A percentile compares a stretch with the other conserved stretches of the same genome.
Evolutionary conservation across 148 eudicot genomes (phyloP).

Genomic region (Suaeda aralocaspica): DNA sequence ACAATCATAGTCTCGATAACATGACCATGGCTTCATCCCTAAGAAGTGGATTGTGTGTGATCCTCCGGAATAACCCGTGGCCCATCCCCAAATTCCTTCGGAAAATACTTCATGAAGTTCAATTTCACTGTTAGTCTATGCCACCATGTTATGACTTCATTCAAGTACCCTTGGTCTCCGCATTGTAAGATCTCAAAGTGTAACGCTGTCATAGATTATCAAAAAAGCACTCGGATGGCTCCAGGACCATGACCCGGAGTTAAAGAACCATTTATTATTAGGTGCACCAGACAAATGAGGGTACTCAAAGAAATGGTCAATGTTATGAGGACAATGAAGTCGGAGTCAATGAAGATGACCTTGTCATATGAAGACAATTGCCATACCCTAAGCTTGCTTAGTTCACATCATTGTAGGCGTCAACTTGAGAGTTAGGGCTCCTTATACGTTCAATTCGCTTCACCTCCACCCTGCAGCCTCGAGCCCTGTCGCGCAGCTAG

Average conservation of each 20-base stretch:
- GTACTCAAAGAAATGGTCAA: conserved; percentile 51
- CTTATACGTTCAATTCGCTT: conserved; percentile 47
- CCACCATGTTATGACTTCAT: conserved; percentile 75
- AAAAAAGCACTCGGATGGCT: conserved; percentile 66
- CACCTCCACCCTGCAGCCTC: conserved; percentile 57
- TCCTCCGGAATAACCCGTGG: conserved; percentile 24
- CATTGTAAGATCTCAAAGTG: conserved; percentile 50
- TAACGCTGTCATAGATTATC: conserved; percentile 37
- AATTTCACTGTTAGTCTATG: conserved; percentile 43
- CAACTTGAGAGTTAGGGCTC: conserved; percentile 41
- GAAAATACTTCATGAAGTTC: conserved; percentile 45
- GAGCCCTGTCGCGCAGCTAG: conserved; percentile 41
- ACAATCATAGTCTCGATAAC: conserved; percentile 62
- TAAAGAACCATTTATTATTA: conserved; percentile 42
- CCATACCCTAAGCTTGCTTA: conserved; percentile 80
- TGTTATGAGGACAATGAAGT: conserved; percentile 46
- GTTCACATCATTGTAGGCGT: conserved; percentile 64
- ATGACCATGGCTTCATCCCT: conserved; percentile 76
- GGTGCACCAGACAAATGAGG: conserved; percentile 56
- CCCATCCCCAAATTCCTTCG: conserved; percentile 8
- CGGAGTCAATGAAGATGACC: conserved; percentile 64
- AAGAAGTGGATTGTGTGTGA: conserved; percentile 52
- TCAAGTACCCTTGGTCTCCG: conserved; percentile 74
- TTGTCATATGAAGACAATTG: conserved; percentile 55
- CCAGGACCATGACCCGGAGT: conserved; percentile 72